Percentiles rank a stretch among this genome's conserved stretches.
Evolutionary conservation across 305 asterid genomes (phyloP).

Genomic region (Plantago coronopus): DNA sequence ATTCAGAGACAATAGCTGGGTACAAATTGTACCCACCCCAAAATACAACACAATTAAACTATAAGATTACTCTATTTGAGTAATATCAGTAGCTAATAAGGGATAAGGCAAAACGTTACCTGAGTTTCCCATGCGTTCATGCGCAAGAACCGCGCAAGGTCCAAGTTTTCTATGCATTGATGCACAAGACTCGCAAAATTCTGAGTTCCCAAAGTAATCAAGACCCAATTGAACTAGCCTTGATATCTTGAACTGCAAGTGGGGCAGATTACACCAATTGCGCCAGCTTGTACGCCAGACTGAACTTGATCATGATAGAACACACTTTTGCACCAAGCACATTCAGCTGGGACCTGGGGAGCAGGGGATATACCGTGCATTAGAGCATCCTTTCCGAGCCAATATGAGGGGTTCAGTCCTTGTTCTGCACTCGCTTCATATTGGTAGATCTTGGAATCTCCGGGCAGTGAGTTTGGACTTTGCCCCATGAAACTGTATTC

Average conservation of each 20-base stretch:
- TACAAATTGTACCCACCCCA: too few species aligned
- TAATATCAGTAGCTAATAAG: too few species aligned
- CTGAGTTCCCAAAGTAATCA: background rate
- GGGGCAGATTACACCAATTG: conserved; percentile 67
- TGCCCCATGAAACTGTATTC: conserved; percentile 70
- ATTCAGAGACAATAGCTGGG: too few species aligned
- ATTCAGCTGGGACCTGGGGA: conserved; percentile 38
- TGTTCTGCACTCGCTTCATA: conserved; percentile 35
- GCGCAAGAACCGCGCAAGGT: background rate
- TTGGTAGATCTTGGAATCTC: conserved; percentile 48
- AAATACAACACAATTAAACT: too few species aligned
- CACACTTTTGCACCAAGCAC: conserved; percentile 68
- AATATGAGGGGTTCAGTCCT: conserved; percentile 49
- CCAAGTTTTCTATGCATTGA: background rate
- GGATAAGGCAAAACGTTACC: background rate
- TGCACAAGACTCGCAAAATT: background rate
- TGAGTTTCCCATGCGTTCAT: background rate
- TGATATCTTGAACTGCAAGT: conserved; percentile 58
- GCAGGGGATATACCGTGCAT: conserved; percentile 36
- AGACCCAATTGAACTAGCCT: conserved; percentile 33
- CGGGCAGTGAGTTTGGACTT: conserved; percentile 45
- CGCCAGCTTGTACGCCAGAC: conserved; percentile 44
- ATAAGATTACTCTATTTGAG: too few species aligned
- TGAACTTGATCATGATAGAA: conserved; percentile 46
- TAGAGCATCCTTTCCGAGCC: conserved; percentile 60